phyloP scores from a whole-genome alignment of 164 flowering plant genomes.

The Aristolochia contorta region DNA sequence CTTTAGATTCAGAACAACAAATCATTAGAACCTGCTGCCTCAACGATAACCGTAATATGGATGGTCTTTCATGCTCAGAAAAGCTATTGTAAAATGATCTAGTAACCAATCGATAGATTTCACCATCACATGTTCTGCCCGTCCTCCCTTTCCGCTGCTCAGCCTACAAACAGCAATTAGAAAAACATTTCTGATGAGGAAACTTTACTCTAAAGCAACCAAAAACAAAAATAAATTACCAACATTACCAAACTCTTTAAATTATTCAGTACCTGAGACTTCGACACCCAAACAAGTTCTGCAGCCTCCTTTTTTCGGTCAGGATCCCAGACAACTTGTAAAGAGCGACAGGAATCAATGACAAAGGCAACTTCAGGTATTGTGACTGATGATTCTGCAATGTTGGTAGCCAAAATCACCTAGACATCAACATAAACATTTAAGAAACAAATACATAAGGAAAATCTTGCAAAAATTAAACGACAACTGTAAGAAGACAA shows the following conservation, averaged over 20 bases:
- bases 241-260: too few relatives aligned
- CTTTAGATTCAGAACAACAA: constrained; percentile 78
- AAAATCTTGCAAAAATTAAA: background rate
- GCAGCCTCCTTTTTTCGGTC: constrained; percentile 48
- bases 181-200: constrained; percentile 1
- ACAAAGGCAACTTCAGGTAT: constrained; percentile 95
- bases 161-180: constrained; percentile 40
- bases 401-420: constrained; percentile 98
- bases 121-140: constrained; percentile 95
- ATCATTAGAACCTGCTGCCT: constrained; percentile 70
- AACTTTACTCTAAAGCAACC: background rate
- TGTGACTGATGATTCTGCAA: constrained; percentile 99
- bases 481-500: background rate
- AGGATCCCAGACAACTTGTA: constrained; percentile 84
- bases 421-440: constrained; percentile 15
- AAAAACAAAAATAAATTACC: too few relatives aligned
- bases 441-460: background rate
- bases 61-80: constrained; percentile 56
- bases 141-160: constrained; percentile 94
- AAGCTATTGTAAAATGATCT: constrained; percentile 55
- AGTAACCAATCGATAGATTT: constrained; percentile 70
- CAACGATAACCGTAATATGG: constrained; percentile 68
- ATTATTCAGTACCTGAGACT: constrained; percentile 66
- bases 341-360: constrained; percentile 89
- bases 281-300: constrained; percentile 91